phyloP scores from a whole-genome alignment of 192 early-diverging fungal genomes.

The Entomortierella parvispora region DNA sequence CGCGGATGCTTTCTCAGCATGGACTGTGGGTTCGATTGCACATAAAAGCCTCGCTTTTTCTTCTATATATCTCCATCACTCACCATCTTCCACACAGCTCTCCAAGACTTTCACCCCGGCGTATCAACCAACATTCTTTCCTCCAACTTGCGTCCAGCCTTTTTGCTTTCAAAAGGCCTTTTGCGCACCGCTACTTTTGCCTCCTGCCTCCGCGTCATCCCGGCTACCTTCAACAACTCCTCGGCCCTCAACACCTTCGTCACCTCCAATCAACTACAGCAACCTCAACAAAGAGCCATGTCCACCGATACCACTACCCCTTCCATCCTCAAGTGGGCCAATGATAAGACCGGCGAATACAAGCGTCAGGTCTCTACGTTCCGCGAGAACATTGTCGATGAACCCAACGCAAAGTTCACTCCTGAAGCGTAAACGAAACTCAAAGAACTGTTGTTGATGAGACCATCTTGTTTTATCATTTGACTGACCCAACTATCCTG shows the following conservation, averaged over 20 bases:
- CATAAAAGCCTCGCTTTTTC: too few species aligned
- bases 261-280: conserved; percentile 4
- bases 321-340: conserved; percentile 70
- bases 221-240: background rate
- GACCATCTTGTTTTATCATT: too few species aligned
- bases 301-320: conserved; percentile 17
- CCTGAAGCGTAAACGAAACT: conserved; percentile 81
- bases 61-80: too few species aligned
- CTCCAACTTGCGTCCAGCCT: conserved; percentile 5
- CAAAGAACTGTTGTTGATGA: too few species aligned
- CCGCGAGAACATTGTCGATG: conserved; percentile 65
- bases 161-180: background rate
- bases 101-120: background rate
- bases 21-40: too few species aligned
- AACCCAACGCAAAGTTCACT: conserved; percentile 70
- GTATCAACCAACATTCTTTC: conserved; percentile 10
- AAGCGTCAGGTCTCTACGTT: conserved; percentile 78
- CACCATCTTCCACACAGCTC: too few species aligned
- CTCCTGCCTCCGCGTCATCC: background rate
- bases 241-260: conserved; percentile 5
- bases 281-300: conserved; percentile 19
- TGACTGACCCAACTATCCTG: background rate
- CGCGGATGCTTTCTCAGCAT: too few species aligned
- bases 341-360: conserved; percentile 80
- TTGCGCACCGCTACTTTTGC: background rate